Base-by-base conservation (phyloP, 257 asterid species). In the Primulina huaijiensis region DNA sequence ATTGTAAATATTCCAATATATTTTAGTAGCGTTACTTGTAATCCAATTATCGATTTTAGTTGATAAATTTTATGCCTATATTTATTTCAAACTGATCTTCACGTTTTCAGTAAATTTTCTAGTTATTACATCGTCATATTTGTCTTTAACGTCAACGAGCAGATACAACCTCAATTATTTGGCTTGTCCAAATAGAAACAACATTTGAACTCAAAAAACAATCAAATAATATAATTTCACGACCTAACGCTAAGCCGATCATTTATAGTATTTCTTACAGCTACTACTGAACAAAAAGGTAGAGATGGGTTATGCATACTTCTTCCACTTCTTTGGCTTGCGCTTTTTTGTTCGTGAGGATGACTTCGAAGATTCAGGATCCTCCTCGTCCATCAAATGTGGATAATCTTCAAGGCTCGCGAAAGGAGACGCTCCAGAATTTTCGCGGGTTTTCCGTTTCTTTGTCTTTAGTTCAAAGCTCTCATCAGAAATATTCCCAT, bases 321-420 rank as follows among this genome's bases (percentile, higher is more conserved):
- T 80, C 70, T 67, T 66, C 62, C 62, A 82, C 81, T 74, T 84
- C 56, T 77, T 86, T 8, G 84, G 31, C 46, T 75, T 78, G 0
- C 17, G 70, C 50, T 19, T 79, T 71, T 73, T 74, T 73, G 70
- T 78, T 17, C 71, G 31, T 0, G 62, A 34, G 31, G 78, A 12
- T 14, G 62, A 59, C 5, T 79, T 43, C 0, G 59, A 10, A 16
- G 74, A 58, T 27, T 79, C 62, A 61, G 60, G 19, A 10, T n/a
- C 80, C 5, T 79, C 87, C 0, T 77, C 87, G 30, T 82, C 78
- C 40, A 89, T 73, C 77, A 89, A 74, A 80, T 92, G 95, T 70
- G 76, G 74, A 30, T 87, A 92, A 6, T 89, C 93, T 40, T 89
- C 96, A 8, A 87, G 79, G 76, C 88, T 86, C 0, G 94, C 95